phyloP scores from a whole-genome alignment of 2,329 filamentous ascomycete genomes.

The Clonostachys solani region DNA sequence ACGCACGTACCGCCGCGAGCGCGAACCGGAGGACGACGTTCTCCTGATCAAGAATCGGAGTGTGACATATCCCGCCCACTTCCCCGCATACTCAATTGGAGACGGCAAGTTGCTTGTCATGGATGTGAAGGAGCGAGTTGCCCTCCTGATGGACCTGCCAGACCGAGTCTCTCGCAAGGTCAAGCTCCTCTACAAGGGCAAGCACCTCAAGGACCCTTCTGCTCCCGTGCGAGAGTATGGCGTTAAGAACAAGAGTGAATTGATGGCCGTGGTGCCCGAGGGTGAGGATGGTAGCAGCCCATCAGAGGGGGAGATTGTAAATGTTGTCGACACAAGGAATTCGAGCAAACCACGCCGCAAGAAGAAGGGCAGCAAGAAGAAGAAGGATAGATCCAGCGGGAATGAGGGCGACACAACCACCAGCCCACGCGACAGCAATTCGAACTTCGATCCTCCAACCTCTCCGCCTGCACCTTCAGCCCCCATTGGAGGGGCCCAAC shows the following conservation, averaged over 20 bases:
- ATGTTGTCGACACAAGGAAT: conserved; percentile 27
- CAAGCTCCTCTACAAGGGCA: conserved; percentile 71
- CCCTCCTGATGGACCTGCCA: conserved; percentile 59
- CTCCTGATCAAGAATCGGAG: conserved; percentile 66
- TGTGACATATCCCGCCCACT: conserved; percentile 63
- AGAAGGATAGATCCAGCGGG: conserved; percentile 27
- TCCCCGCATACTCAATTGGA: conserved; percentile 71
- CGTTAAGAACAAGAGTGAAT: conserved; percentile 56
- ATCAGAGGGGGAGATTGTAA: conserved; percentile 38
- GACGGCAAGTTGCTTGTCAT: conserved; percentile 65
- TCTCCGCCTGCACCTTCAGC: conserved; percentile 19
- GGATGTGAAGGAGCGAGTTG: conserved; percentile 64
- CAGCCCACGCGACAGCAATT: conserved; percentile 38
- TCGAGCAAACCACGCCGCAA: conserved; percentile 27
- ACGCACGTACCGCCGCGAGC: conserved; percentile 23
- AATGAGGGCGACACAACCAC: conserved; percentile 33
- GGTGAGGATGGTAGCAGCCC: conserved; percentile 24
- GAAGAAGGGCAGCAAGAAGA: conserved; percentile 34
- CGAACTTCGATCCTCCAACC: conserved; percentile 24
- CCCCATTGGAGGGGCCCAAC: not conserved
- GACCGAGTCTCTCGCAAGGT: conserved; percentile 47
- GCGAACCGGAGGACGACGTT: conserved; percentile 59
- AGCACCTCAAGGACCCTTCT: conserved; percentile 61
- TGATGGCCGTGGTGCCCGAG: conserved; percentile 44
- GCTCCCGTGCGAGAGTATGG: conserved; percentile 56